These are phyloP conservation scores for Fraxinus dipetala DNA, from an alignment of 305 asterid species.

Conservation along the genomic window DNA sequence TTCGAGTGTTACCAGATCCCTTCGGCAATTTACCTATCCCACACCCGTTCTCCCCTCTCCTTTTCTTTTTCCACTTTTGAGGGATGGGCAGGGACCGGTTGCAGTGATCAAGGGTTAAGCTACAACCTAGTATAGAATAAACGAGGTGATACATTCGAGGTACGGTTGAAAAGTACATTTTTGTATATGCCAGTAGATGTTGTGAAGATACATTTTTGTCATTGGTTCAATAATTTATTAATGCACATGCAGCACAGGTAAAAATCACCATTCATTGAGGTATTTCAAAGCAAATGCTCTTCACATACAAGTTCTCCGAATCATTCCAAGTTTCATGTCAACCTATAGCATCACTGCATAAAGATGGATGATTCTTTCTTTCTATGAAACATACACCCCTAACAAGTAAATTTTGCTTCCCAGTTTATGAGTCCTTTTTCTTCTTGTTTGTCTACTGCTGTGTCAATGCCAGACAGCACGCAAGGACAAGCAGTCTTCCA, in stretches of 20 bases:
- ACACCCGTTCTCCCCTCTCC: not conserved
- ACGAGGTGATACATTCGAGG: not conserved
- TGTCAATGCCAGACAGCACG: not conserved
- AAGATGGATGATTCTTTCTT: not conserved
- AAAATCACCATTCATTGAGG: not conserved
- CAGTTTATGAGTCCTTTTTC: not conserved
- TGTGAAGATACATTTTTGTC: not conserved
- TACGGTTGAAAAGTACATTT: not conserved
- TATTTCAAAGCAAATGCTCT: conserved; percentile 1
- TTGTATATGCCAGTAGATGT: not conserved
- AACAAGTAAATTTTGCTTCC: not conserved
- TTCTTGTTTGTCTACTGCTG: not conserved
- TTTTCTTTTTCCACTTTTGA: not conserved
- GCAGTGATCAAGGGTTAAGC: not conserved
- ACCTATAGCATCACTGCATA: not conserved
- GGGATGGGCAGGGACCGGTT: not conserved
- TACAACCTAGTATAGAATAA: not conserved
- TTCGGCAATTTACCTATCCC: not conserved
- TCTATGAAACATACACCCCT: not conserved
- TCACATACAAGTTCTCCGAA: not conserved
- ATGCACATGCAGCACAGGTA: conserved; percentile 8
- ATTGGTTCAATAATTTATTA: not conserved
- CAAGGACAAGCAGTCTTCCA: not conserved
- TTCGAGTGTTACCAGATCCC: not conserved
- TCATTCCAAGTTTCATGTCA: not conserved